Base-by-base conservation (phyloP, 768 basidiomycete species). In the Tulasnella sp. region DNA sequence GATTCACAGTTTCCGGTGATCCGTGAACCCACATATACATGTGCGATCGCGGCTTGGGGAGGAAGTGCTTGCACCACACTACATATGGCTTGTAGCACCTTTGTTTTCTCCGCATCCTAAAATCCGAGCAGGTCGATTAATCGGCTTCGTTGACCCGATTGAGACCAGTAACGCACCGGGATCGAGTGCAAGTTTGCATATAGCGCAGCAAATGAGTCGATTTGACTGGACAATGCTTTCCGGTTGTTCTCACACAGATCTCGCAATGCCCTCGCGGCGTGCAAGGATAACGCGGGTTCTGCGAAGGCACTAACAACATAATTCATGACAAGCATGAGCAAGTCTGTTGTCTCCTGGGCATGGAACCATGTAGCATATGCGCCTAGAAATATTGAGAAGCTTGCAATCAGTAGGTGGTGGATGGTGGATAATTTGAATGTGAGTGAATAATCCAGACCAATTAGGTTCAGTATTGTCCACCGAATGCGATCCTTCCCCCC, bases 11-110 rank as follows among this genome's bases (percentile, higher is more conserved):
- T 11, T 1, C 44, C 57, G 19, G 22, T 22, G 27, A 57, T 21
- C 2, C 11, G 41, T 4, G 7, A 10, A 70, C 73, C 38, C 52
- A 85, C 87, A 72, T 85, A 80, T 22, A 93, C 76, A 0, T 91
- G 87, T 0, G 81, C 76, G 25, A 94, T 83, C 58, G 81, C 87
- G 44, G 91, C 85, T 43, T 74, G 73, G 0, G 89, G 83, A 0
- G 88, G 84, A 50, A 97, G 70, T 0, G 92, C 93, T 66, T 96
- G 89, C 30, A 96, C 87, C 2, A 97, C 90, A 63, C 92, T 94
- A 1, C 90, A 83, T 53, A 97, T 93, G 0, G 87, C 89, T 68
- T 96, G 87, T 46, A 96, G 73, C 0, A 96, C 88, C 70, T 93
- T 96, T 64, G 82, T 80, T 71, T 87, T 87, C 70, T 94, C 92